A percentile compares a stretch with the other conserved stretches of the same genome.
These are phyloP conservation scores for Colletotrichum brevisporum DNA, from an alignment of 2,329 filamentous ascomycete species.

Conservation along the genomic window DNA sequence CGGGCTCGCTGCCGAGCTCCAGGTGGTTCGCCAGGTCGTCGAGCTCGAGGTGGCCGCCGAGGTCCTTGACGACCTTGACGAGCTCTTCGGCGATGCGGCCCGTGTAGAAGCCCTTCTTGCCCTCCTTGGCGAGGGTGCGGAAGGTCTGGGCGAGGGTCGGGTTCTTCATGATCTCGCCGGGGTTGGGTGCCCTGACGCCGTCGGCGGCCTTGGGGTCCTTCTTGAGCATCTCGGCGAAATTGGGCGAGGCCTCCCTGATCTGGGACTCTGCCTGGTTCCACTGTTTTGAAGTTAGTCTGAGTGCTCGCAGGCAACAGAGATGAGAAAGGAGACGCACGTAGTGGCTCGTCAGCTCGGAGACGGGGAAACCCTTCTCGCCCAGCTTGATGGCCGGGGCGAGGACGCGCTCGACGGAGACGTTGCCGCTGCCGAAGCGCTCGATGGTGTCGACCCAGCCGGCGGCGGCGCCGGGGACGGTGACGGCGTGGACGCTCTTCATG, in stretches of 20 bases:
- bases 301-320: background rate
- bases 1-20: slow-evolving; percentile 77
- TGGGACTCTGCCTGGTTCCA: slow-evolving; percentile 77
- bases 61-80: slow-evolving; percentile 80
- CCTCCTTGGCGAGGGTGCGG: slow-evolving; percentile 80
- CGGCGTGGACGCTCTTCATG: slow-evolving; percentile 81
- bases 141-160: slow-evolving; percentile 87
- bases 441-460: slow-evolving; percentile 95
- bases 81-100: slow-evolving; percentile 87
- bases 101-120: slow-evolving; percentile 92
- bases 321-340: slow-evolving; percentile 68
- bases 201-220: slow-evolving; percentile 75
- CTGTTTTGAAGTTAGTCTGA: slow-evolving; percentile 57
- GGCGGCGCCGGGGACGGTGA: slow-evolving; percentile 90
- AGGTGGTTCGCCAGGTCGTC: slow-evolving; percentile 87
- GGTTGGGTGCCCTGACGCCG: slow-evolving; percentile 79
- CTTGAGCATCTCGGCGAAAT: slow-evolving; percentile 90
- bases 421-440: slow-evolving; percentile 90
- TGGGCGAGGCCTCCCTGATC: slow-evolving; percentile 83
- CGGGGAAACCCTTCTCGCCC: slow-evolving; percentile 90
- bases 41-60: slow-evolving; percentile 83
- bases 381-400: slow-evolving; percentile 86
- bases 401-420: slow-evolving; percentile 81
- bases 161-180: slow-evolving; percentile 93
- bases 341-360: slow-evolving; percentile 81